Evolutionary conservation across 2,329 filamentous ascomycete genomes (phyloP), one percentile per base, ranked within the genome.

Genomic region (Aspergillus pseudoviridinutans): DNA sequence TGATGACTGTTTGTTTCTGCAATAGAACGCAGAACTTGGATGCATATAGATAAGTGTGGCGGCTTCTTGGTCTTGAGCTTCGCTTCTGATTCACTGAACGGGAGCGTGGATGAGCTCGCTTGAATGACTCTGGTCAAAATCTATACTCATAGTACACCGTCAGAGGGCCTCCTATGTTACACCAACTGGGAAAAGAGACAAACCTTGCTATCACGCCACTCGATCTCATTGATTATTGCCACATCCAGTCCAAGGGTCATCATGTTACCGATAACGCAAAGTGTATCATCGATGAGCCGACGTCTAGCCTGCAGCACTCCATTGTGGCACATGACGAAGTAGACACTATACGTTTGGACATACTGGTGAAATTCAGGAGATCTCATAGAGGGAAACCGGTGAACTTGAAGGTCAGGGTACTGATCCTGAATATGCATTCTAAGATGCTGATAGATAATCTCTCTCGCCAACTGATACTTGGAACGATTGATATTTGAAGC

Each of bases 241-340:
- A 87, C 77, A 65, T 84, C 86, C 67, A 82, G 83, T 0, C 82
- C 81, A 17, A 74, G 71, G 0, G 67, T 68, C 51, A 85, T 79
- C 57, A 88, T 80, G 50, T 74, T 77, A 55, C 79, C 77, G 46
- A 87, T 83, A 62, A 84, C 44, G 25, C 29, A 22, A 7, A 54
- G 28, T 29, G 44, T n/a, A 22, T 49, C 53, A 41, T 38, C 53
- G 50, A 47, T 17, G 1, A 22, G 12, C n/a, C 8, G 24, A 5
- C 49, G 35, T 6, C 22, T 4, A 17, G n/a, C 14, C 20, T 47
- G 44, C 42, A 66, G 56, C 53, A 70, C 63, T 41, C 85, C 87
- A 68, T 89, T 85, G 62, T 88, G 85, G 53, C 81, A 83, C 75
- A 91, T 81, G 54, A 90, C 74, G 64, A 90, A 90, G 65, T 88